Evolutionary conservation across 768 basidiomycete species (phyloP), one percentile per base, ranked within the genome.

Genomic region (Suillus brevipes): DNA sequence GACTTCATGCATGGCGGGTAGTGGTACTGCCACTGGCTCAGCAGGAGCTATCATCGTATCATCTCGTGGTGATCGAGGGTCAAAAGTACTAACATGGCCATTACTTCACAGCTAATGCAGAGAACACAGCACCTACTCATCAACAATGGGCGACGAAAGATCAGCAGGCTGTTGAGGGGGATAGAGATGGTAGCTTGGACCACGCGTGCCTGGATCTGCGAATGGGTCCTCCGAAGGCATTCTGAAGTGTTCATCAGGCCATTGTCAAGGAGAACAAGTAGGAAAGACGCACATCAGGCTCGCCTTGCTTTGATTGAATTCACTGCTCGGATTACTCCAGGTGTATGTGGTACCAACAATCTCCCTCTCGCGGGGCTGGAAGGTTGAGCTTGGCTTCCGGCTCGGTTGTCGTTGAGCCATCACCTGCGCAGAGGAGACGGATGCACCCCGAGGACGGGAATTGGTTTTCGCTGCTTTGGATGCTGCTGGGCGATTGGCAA

Each of bases 1-100:
- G 36, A 78, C 72, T 62, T 77, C 78, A n/a, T 77, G 62, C 75
- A 77, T 76, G 16, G 73, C 64, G 16, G 74, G 76, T 28, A 79
- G 65, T 20, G 78, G 74, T 18, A 77, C 62, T 38, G 66, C 37
- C 45, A 74, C 71, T 2, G 75, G 75, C 34, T 69, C 71, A 12
- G 37, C 65, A n/a, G 73, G 69, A 36, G 67, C 65, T 37, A 74
- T 6, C 65, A 77, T 61, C 23, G 60, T 37, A 6, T 77, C 75
- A 45, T 79, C 77, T 23, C 76, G 72, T 6, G 78, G 75, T 7
- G 74, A 77, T 40, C 77, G 77, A 60, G 73, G 73, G 23, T 74
- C 74, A 16, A 72, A 64, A 16, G 59, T 14, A 13, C 73, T 74
- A 36, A 36, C 7, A 61, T 0, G 3, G 42, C 4, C 6, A 9